These are phyloP conservation scores for Pythium dissotocum DNA, from an alignment of 352 stramenopile genomes.

Conservation along the genomic window DNA sequence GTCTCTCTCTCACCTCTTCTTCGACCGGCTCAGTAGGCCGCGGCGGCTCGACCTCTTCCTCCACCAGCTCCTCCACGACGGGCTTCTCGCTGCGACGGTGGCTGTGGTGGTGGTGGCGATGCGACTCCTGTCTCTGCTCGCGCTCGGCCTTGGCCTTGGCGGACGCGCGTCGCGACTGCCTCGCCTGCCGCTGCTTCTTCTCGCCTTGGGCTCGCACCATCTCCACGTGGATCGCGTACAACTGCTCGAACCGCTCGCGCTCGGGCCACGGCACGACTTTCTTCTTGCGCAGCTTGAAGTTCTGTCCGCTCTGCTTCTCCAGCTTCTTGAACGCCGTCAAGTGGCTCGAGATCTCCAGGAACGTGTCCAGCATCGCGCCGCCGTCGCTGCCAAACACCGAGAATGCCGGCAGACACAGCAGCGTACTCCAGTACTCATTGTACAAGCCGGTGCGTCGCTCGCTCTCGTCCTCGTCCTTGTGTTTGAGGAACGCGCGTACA, in stretches of 20 bases:
- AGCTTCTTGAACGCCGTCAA: conserved; percentile 46
- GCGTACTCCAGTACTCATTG: conserved; percentile 51
- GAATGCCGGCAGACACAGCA: conserved; percentile 54
- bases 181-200: conserved; percentile 7
- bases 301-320: conserved; percentile 47
- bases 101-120: conserved; percentile 10
- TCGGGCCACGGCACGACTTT: conserved; percentile 54
- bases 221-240: conserved; percentile 53
- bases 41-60: background rate
- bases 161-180: background rate
- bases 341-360: conserved; percentile 66
- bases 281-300: conserved; percentile 48
- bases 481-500: conserved; percentile 32
- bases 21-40: background rate
- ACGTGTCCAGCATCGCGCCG: conserved; percentile 61
- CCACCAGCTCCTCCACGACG: background rate
- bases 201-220: conserved; percentile 33
- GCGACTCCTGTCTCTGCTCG: conserved; percentile 24
- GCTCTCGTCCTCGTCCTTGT: conserved; percentile 33
- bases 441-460: conserved; percentile 40
- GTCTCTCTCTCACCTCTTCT: background rate
- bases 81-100: conserved; percentile 3
- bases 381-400: conserved; percentile 57
- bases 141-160: background rate
- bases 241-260: conserved; percentile 49